A percentile compares a stretch with the other conserved stretches of the same genome.
These are phyloP conservation scores for Ehretia macrophylla DNA, from an alignment of 257 asterid genomes.

Conservation along the genomic window DNA sequence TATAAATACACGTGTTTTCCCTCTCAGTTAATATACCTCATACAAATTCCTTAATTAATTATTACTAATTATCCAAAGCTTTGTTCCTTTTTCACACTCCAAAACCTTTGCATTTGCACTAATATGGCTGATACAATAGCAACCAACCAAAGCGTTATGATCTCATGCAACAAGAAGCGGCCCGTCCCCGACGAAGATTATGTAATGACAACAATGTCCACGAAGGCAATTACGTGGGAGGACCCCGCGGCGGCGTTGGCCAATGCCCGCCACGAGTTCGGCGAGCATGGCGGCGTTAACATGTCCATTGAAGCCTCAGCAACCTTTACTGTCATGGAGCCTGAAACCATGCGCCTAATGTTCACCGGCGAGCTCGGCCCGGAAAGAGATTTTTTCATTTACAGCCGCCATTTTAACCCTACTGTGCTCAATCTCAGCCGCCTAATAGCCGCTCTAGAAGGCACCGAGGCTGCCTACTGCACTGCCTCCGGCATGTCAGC, in stretches of 20 bases:
- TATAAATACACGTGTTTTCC: too few species aligned
- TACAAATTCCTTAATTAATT: too few species aligned
- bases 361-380: slow-evolving; percentile 92
- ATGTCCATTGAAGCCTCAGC: slow-evolving; percentile 99
- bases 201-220: slow-evolving; percentile 37
- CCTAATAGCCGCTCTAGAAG: slow-evolving; percentile 86
- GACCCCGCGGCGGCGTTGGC: slow-evolving; percentile 88
- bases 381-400: slow-evolving; percentile 81
- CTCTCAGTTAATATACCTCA: too few species aligned
- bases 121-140: too few species aligned
- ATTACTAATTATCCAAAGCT: too few species aligned
- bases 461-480: slow-evolving; percentile 97
- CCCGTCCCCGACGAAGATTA: slow-evolving; percentile 35
- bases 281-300: slow-evolving; percentile 98
- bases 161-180: slow-evolving; percentile 21
- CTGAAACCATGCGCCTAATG: slow-evolving; percentile 91
- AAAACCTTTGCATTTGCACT: too few species aligned
- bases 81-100: too few species aligned
- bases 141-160: too few species aligned
- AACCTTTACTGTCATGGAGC: slow-evolving; percentile 97
- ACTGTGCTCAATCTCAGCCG: slow-evolving; percentile 87
- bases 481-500: slow-evolving; percentile 99
- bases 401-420: slow-evolving; percentile 97
- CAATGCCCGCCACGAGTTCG: slow-evolving; percentile 87
- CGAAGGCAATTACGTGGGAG: slow-evolving; percentile 30